These are phyloP conservation scores for Scutellaria baicalensis DNA, from an alignment of 257 asterid species.

Conservation along the genomic window DNA sequence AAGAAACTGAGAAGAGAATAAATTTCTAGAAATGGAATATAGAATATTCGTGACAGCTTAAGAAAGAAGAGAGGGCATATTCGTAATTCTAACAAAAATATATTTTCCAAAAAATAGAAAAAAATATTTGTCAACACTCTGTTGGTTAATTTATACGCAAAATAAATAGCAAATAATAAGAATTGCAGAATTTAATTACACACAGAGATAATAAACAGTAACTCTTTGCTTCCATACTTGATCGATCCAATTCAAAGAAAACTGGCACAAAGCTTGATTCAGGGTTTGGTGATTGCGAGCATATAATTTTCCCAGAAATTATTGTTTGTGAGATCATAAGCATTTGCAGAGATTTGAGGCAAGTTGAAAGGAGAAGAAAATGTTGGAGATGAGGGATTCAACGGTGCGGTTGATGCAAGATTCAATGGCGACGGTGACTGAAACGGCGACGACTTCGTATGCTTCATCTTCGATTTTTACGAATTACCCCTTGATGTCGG, in stretches of 20 bases:
- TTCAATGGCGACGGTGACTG: conserved; percentile 5
- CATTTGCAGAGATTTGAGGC: not conserved
- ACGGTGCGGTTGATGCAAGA: conserved; percentile 13
- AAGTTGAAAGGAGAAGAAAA: not conserved
- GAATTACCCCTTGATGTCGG: conserved; percentile 58
- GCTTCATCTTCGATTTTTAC: conserved; percentile 30
- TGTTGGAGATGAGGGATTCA: conserved; percentile 18
- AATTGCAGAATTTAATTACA: not conserved
- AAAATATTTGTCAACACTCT: too few species aligned
- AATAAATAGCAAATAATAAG: not conserved
- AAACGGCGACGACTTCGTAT: conserved; percentile 21
- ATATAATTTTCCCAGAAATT: not conserved
- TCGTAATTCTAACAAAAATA: too few species aligned
- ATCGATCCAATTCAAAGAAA: not conserved
- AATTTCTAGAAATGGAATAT: too few species aligned
- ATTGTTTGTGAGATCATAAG: not conserved
- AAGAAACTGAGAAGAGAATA: too few species aligned
- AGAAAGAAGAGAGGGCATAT: too few species aligned
- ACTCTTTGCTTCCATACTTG: not conserved
- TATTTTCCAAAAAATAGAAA: too few species aligned
- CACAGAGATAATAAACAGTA: not conserved
- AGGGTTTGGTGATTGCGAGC: not conserved
- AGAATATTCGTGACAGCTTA: too few species aligned
- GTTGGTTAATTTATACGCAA: too few species aligned
- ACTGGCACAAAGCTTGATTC: not conserved